Evolutionary conservation across 768 basidiomycete genomes (phyloP).

Genomic region (Galerina marginata): DNA sequence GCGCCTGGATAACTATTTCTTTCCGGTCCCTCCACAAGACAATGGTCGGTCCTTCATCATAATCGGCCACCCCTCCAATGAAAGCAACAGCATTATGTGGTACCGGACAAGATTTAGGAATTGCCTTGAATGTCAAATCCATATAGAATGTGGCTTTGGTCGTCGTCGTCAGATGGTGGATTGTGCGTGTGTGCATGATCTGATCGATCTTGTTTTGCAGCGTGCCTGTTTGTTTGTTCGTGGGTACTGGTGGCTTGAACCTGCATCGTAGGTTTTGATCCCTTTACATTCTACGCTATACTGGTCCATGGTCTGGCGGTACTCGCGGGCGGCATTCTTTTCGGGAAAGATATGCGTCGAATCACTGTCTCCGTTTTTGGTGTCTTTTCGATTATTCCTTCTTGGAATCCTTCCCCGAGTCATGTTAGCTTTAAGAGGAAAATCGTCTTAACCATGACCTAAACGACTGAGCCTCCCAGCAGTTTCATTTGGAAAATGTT

Average conservation of each 20-base stretch:
- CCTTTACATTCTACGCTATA: background rate
- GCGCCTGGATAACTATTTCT: conserved; percentile 13
- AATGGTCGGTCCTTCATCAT: background rate
- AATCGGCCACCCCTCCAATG: conserved; percentile 1
- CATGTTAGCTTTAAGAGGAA: background rate
- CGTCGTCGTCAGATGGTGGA: background rate
- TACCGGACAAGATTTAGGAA: conserved; percentile 9
- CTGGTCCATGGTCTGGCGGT: background rate
- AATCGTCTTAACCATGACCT: background rate
- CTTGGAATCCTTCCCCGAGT: background rate
- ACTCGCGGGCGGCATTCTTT: conserved; percentile 1
- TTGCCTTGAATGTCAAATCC: conserved; percentile 9
- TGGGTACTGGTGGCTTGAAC: background rate
- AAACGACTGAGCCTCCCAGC: too few relatives aligned
- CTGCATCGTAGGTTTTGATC: background rate
- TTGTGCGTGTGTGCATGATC: background rate
- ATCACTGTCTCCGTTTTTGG: background rate
- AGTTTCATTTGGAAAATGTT: too few relatives aligned
- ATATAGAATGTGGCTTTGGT: background rate
- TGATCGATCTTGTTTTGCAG: conserved; percentile 1
- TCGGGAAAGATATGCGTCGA: background rate
- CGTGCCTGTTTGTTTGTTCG: background rate
- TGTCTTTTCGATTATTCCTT: background rate
- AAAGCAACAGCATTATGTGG: background rate
- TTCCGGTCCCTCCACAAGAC: conserved; percentile 3